Evolutionary conservation across 2,329 filamentous ascomycete species (phyloP), one percentile per base, ranked within the genome.

Genomic region (Sclerotinia spermophila): DNA sequence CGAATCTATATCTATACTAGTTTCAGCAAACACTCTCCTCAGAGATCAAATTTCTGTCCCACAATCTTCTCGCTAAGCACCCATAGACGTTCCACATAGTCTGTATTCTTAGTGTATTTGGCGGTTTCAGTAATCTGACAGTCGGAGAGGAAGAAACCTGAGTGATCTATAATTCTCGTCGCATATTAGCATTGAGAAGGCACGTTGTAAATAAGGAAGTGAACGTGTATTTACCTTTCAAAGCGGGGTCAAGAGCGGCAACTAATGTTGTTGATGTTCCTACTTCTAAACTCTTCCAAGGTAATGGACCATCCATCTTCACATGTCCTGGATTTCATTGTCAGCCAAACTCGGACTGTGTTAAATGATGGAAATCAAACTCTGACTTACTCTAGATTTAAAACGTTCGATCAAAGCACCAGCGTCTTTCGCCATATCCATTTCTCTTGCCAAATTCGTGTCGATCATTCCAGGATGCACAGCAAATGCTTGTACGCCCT

Each of bases 401-500:
- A 69, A 65, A 8, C 2, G 35, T 21, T 45, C 21, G 13, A 4
- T 8, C 19, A 56, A 0, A 21, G 11, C 2, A 4, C 2, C 13
- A 6, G 27, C 7, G 42, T 69, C 67, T 17, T 10, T 35, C 1
- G n/a, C 38, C 10, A 55, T 4, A 42, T 65, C 55, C 30, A 68
- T 3, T 7, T 45, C 55, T 38, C 60, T 53, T 35, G 1, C 27
- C 19, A 69, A n/a, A 56, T 65, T 69, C 15, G 68, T 58, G 10
- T 0, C 2, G 11, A 56, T 35, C 3, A 15, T 7, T 7, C 80
- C 80, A 40, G 79, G 80, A 70, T 81, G 77, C 44, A 79, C 55
- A n/a, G 76, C 76, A 58, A 76, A 80, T 1, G 77, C 74, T n/a
- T 74, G 74, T 5, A 80, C 74, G 3, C 74, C 74, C 11, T 48